A percentile compares a stretch with the other conserved stretches of the same genome.
Conservation (phyloP, 1,139 yeast genomes). For the Kluyveromyces sp. region DNA sequence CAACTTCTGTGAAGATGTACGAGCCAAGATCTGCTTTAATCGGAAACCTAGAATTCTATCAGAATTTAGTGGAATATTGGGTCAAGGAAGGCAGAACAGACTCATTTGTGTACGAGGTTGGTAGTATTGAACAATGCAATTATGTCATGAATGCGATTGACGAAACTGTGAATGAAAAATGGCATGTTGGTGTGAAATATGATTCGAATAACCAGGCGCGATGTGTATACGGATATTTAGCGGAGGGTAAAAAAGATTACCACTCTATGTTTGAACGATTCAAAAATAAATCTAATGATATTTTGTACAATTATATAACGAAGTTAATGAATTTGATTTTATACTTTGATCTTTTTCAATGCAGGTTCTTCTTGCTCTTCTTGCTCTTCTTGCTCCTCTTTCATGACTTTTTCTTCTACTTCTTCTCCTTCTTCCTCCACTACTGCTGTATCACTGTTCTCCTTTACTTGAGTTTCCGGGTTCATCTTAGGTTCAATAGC, state of each 20-base stretch:
- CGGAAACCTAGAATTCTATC: slow-evolving; percentile 69
- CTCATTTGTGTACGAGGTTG: slow-evolving; percentile 40
- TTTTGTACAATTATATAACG: too few relatives aligned
- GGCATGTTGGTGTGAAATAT: slow-evolving; percentile 25
- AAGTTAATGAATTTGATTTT: too few relatives aligned
- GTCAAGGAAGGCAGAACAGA: slow-evolving; percentile 10
- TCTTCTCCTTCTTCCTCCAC: not conserved
- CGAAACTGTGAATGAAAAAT: slow-evolving; percentile 6
- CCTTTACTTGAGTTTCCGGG: not conserved
- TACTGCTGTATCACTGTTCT: not conserved
- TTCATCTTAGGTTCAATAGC: slow-evolving; percentile 34
- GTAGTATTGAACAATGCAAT: slow-evolving; percentile 29
- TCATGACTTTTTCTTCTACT: slow-evolving; percentile 7
- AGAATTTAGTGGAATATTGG: slow-evolving; percentile 41
- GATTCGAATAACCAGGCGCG: slow-evolving; percentile 32
- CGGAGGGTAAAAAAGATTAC: not conserved
- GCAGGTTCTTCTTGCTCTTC: not conserved
- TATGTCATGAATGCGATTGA: slow-evolving; percentile 11
- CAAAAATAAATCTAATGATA: too few relatives aligned
- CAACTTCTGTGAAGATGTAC: slow-evolving; percentile 54
- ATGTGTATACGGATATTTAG: slow-evolving; percentile 29
- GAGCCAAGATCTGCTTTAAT: slow-evolving; percentile 76
- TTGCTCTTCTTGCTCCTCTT: not conserved
- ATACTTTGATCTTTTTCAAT: too few relatives aligned
- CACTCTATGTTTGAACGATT: too few relatives aligned